A percentile compares a stretch with the other conserved stretches of the same genome.
Evolutionary conservation across 257 asterid genomes (phyloP).

Genomic region (Marsdenia floribunda): DNA sequence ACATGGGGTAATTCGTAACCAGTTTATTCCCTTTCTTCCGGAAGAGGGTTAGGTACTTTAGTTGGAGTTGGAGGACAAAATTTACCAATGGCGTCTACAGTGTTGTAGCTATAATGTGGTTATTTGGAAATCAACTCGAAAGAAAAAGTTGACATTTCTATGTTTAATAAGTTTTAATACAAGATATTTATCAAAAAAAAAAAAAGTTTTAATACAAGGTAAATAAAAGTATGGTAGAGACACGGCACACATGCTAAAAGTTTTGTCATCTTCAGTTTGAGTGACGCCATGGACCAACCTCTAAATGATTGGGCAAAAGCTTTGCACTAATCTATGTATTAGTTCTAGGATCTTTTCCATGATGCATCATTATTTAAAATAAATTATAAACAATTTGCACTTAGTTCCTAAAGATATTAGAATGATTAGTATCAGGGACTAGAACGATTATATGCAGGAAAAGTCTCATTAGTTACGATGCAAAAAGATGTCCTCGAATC

Average conservation of each 20-base stretch:
- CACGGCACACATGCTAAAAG: not conserved
- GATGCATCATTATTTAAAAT: slow-evolving; percentile 8
- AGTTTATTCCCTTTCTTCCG: not conserved
- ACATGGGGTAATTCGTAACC: not conserved
- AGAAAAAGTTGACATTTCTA: not conserved
- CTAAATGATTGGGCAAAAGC: slow-evolving; percentile 11
- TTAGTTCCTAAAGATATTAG: not conserved
- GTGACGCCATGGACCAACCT: slow-evolving; percentile 13
- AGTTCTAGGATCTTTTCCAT: not conserved
- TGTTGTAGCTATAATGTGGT: not conserved
- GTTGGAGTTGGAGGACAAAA: not conserved
- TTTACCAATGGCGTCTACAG: not conserved
- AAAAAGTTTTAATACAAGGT: not conserved
- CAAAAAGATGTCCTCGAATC: not conserved
- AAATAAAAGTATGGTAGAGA: not conserved
- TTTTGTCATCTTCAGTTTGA: not conserved
- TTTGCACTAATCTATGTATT: slow-evolving; percentile 7
- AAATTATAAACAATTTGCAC: not conserved
- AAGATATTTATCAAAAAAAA: too few relatives aligned
- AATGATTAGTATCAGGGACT: not conserved
- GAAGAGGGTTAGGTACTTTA: not conserved
- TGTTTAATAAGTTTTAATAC: not conserved
- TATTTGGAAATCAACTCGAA: too few relatives aligned
- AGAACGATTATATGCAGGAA: not conserved
- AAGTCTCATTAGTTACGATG: not conserved